Conservation (phyloP, 2,329 filamentous ascomycete species). For the Trichoderma sp. region DNA sequence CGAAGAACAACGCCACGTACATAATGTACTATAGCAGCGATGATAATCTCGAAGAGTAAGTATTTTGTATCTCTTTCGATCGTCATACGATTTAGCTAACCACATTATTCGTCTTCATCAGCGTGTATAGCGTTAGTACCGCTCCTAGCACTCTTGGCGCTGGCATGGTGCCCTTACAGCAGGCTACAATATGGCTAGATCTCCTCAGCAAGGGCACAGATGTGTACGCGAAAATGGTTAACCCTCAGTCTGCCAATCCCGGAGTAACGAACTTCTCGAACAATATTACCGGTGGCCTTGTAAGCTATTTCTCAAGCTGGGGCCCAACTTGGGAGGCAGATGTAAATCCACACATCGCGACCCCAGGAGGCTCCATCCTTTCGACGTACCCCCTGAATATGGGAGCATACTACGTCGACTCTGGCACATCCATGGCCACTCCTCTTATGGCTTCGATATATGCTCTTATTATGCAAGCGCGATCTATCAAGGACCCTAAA, state of each 20-base stretch:
- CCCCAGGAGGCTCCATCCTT: constrained; percentile 61
- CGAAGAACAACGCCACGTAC: constrained; percentile 58
- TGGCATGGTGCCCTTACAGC: constrained; percentile 40
- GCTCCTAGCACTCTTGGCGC: constrained; percentile 40
- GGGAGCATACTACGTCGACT: constrained; percentile 56
- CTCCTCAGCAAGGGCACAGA: constrained; percentile 11
- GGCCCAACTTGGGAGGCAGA: constrained; percentile 63
- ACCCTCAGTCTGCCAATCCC: background rate
- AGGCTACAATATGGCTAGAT: constrained; percentile 31
- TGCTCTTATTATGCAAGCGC: constrained; percentile 57
- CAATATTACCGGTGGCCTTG: constrained; percentile 52
- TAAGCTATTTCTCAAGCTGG: constrained; percentile 60
- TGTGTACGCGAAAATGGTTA: constrained; percentile 1
- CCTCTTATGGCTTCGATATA: constrained; percentile 59
- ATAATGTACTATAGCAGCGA: constrained; percentile 62
- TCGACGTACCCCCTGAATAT: constrained; percentile 56
- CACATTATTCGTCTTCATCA: background rate
- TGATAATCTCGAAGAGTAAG: constrained; percentile 38
- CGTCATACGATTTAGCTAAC: background rate
- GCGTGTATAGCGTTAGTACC: constrained; percentile 11
- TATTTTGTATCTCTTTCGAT: no score
- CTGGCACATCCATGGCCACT: constrained; percentile 64
- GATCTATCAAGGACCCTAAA: constrained; percentile 54
- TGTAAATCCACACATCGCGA: constrained; percentile 58
- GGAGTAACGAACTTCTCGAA: constrained; percentile 39